Evolutionary conservation across 2,329 filamentous ascomycete genomes (phyloP).

Genomic region (Neofusicoccum ribis): DNA sequence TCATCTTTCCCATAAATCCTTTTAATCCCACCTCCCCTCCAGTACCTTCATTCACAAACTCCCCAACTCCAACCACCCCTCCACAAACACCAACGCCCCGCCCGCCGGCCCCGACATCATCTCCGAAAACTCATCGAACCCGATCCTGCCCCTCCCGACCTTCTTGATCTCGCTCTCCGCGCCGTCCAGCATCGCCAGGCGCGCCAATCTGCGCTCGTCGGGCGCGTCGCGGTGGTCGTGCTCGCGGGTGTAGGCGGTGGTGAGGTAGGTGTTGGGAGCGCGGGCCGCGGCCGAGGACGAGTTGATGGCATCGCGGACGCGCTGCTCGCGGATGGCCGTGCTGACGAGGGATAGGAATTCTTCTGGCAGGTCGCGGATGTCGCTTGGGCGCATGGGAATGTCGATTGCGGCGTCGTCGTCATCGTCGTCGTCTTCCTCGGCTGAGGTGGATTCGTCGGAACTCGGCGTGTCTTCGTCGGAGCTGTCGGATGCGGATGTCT

Average conservation of each 20-base stretch:
- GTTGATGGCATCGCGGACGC: conserved; percentile 17
- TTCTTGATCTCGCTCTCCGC: conserved; percentile 70
- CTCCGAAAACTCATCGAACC: conserved; percentile 74
- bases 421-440: conserved; percentile 11
- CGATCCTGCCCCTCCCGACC: conserved; percentile 78
- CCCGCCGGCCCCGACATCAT: conserved; percentile 1
- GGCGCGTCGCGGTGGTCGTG: background rate
- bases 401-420: background rate
- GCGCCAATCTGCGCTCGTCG: conserved; percentile 21
- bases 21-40: background rate
- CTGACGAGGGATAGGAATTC: conserved; percentile 15
- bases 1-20: background rate
- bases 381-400: conserved; percentile 5
- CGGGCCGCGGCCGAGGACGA: conserved; percentile 24
- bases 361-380: conserved; percentile 8
- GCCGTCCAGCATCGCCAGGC: conserved; percentile 57
- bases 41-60: background rate
- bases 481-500: conserved; percentile 1
- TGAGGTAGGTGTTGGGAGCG: conserved; percentile 31
- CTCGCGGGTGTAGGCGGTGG: background rate
- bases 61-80: conserved; percentile 18
- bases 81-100: conserved; percentile 7
- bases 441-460: background rate
- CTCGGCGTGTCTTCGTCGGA: conserved; percentile 1
- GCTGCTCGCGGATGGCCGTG: conserved; percentile 35